These are phyloP conservation scores for Silybum marianum DNA, from an alignment of 129 eudicot species.

Conservation along the genomic window DNA sequence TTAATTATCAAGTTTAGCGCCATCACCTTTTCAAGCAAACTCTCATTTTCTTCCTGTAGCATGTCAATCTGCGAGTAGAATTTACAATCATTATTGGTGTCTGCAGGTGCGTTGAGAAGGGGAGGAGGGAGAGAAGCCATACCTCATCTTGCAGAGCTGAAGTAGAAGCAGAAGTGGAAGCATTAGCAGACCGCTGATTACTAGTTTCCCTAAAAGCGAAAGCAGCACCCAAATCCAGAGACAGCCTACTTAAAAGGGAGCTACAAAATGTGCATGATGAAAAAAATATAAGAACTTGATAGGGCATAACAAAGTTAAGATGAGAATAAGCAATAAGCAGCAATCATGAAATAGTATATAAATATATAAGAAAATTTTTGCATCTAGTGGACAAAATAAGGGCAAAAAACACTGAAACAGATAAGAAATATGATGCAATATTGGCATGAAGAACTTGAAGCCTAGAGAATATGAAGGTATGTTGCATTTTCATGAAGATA, in stretches of 20 bases:
- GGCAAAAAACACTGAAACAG: not conserved
- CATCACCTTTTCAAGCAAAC: conserved; percentile 75
- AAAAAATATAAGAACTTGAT: not conserved
- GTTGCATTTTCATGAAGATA: not conserved
- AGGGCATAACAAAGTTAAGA: not conserved
- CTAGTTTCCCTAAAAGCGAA: conserved; percentile 55
- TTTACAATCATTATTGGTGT: conserved; percentile 24
- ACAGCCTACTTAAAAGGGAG: conserved; percentile 47
- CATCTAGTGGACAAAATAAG: not conserved
- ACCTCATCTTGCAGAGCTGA: conserved; percentile 95
- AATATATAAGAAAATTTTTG: not conserved
- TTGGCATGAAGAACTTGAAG: not conserved
- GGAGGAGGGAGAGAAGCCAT: conserved; percentile 2
- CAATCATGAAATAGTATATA: not conserved
- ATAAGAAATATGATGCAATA: not conserved
- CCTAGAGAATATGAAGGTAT: not conserved
- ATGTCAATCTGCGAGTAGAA: conserved; percentile 74
- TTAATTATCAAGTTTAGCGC: conserved; percentile 8
- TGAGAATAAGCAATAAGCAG: not conserved
- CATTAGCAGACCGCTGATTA: conserved; percentile 58
- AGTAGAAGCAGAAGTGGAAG: conserved; percentile 35
- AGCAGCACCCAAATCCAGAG: conserved; percentile 71
- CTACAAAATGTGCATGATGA: conserved; percentile 3
- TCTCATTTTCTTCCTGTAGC: conserved; percentile 89
- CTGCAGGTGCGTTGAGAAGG: not conserved